Percentiles rank a stretch among this genome's conserved stretches.
Conservation (phyloP, 768 basidiomycete species). For the Clathrus columnatus region DNA sequence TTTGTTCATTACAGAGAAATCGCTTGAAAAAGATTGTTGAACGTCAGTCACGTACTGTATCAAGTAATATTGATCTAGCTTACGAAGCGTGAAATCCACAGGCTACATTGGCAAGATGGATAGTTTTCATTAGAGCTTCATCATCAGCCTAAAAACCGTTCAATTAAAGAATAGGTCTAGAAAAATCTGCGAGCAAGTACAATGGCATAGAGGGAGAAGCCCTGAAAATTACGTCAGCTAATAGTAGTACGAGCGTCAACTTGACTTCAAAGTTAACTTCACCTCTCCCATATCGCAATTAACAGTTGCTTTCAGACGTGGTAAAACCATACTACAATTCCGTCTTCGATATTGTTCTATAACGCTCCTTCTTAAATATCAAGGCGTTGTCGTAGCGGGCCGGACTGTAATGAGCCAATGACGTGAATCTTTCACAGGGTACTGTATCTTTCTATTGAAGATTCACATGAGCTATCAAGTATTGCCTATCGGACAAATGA, state of each 20-base stretch:
- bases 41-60: too few relatives aligned
- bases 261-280: not conserved
- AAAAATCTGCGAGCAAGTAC: constrained; percentile 20
- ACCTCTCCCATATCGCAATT: constrained; percentile 56
- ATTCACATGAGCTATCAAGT: too few relatives aligned
- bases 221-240: constrained; percentile 23
- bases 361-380: not conserved
- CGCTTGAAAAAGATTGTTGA: constrained; percentile 25
- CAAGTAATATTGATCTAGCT: constrained; percentile 7
- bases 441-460: too few relatives aligned
- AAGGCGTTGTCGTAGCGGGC: too few relatives aligned
- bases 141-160: constrained; percentile 35
- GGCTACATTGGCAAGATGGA: constrained; percentile 54
- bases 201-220: constrained; percentile 41
- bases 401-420: too few relatives aligned
- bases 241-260: not conserved
- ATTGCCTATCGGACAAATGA: too few relatives aligned
- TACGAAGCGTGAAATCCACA: constrained; percentile 65
- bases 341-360: not conserved
- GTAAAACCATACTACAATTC: not conserved
- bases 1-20: constrained; percentile 57
- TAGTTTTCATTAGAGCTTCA: constrained; percentile 43
- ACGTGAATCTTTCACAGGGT: too few relatives aligned
- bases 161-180: not conserved
- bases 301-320: constrained; percentile 30